Base-by-base conservation (phyloP, 208 protist species). In the Leishmania tarentolae region DNA sequence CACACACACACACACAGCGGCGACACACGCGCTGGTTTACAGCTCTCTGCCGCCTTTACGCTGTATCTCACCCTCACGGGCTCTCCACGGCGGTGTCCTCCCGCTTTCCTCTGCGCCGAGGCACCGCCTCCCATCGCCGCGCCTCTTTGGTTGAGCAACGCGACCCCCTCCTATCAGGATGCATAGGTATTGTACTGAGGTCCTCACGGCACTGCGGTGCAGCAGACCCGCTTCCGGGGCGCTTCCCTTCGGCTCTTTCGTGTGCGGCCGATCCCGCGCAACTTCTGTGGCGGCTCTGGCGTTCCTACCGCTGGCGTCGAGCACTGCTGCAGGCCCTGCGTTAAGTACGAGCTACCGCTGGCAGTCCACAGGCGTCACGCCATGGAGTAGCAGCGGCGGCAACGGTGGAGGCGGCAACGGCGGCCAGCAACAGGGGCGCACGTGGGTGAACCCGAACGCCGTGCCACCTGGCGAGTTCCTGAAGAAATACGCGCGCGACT, bases 401-500 rank as follows among this genome's bases (percentile, higher is more conserved):
- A 56, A 28, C 57, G 68, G 68, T 76, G 69, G 73, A 72, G 75
- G 81, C 73, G 73, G 80, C 57, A 84, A 77, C 78, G 50, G 65
- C 53, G 69, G 76, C 11, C 83, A 91, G 82, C 91, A 95, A 80
- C 88, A 95, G 82, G 92, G 94, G 28, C 86, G 91, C 11, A 87
- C 89, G 52, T 97, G 91, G 91, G 94, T 97, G 76, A 96, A 97
- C 86, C 94, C 94, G 11, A 92, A 95, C 76, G 94, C 94, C 13
- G 94, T 97, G 42, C 94, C 94, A 9, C 90, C 91, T 19, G 94
- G 92, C 68, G 92, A 97, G 81, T 96, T 95, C 69, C 88, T 99
- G 24, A 95, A 98, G 70, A 99, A 99, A 90, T 99, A 99, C 90
- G 98, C 98, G 65, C 82, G 94, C 15, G 98, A 99, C 83, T 80